Conservation (phyloP, 2,329 filamentous ascomycete genomes). For the Diaporthe aspalathi region DNA sequence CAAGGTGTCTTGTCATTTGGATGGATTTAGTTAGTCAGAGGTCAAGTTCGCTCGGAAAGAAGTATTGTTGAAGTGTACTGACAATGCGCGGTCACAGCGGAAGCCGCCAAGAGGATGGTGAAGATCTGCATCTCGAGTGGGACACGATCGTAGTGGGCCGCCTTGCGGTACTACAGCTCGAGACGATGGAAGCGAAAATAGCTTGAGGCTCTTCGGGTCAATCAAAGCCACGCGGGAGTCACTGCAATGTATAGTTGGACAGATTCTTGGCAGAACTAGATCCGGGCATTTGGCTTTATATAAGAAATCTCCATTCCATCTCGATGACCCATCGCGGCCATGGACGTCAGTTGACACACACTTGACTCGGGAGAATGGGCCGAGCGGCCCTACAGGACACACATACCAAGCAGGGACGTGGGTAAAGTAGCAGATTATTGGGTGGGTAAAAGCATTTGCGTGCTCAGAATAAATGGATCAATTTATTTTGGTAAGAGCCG, state of each 20-base stretch:
- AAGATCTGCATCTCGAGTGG: constrained; percentile 42
- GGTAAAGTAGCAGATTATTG: neutral
- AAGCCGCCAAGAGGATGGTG: constrained; percentile 42
- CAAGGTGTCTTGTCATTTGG: constrained; percentile 40
- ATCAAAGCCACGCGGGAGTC: constrained; percentile 28
- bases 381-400: neutral
- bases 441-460: constrained; percentile 9
- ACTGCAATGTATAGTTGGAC: constrained; percentile 10
- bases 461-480: constrained; percentile 28
- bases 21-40: neutral
- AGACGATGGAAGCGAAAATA: neutral
- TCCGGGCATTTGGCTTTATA: constrained; percentile 25
- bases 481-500: constrained; percentile 14
- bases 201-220: constrained; percentile 28
- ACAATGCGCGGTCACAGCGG: constrained; percentile 45
- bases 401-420: neutral
- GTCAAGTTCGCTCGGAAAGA: accelerated
- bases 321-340: neutral
- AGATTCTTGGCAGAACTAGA: constrained; percentile 13
- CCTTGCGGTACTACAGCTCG: neutral
- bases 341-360: neutral
- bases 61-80: constrained; percentile 7
- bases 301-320: neutral
- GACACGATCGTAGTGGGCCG: neutral
- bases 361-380: constrained; percentile 1